phyloP scores from a whole-genome alignment of 2,329 filamentous ascomycete genomes.

The Spiromastix sp. region DNA sequence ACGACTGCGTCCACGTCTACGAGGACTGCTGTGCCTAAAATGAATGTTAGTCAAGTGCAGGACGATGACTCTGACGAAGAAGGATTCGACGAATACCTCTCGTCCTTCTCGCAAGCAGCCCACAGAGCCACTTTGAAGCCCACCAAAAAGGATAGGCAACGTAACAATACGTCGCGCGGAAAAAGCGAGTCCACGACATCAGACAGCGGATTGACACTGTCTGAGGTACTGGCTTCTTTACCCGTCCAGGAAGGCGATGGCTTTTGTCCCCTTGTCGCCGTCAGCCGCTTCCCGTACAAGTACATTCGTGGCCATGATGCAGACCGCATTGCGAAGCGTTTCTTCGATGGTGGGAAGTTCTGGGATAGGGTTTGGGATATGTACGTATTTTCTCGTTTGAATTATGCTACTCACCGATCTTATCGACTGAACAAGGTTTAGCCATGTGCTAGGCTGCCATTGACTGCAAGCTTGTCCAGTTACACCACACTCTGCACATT shows the following conservation, averaged over 20 bases:
- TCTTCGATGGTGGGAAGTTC: constrained; percentile 34
- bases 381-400: constrained; percentile 41
- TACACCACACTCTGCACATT: no score
- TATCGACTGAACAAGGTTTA: no score
- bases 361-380: constrained; percentile 61
- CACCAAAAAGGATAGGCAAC: constrained; percentile 1
- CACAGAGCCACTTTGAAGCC: not conserved
- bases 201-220: not conserved
- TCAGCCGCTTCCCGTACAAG: constrained; percentile 34
- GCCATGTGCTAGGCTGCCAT: no score
- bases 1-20: not conserved
- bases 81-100: constrained; percentile 14
- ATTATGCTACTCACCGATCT: not conserved
- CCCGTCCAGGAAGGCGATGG: constrained; percentile 10
- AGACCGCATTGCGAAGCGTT: constrained; percentile 25
- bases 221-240: not conserved
- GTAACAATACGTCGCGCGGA: not conserved
- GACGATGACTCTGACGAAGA: constrained; percentile 7
- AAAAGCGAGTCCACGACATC: not conserved
- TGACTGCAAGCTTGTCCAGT: no score
- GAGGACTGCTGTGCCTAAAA: not conserved
- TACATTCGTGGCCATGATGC: constrained; percentile 24
- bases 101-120: constrained; percentile 10
- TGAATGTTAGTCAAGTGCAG: not conserved
- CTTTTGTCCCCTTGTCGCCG: constrained; percentile 31